Conservation (phyloP, 2,329 filamentous ascomycete species). For the Cladophialophora chaetospira region DNA sequence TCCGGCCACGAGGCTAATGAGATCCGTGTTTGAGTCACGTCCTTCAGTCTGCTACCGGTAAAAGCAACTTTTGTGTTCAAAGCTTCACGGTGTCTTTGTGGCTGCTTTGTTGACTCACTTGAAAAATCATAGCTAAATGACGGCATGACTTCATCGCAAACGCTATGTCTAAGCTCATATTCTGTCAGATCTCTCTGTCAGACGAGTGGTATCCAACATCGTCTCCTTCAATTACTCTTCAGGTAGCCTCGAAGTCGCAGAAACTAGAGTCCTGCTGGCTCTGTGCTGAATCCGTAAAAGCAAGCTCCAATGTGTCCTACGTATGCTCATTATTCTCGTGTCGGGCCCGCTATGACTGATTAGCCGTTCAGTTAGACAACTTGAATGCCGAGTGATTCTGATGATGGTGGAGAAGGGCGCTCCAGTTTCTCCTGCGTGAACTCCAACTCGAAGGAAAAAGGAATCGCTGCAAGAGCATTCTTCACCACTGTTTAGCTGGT, state of each 20-base stretch:
- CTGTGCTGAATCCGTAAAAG: too few relatives aligned
- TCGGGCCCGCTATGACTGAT: not conserved
- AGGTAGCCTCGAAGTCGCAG: too few relatives aligned
- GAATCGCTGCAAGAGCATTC: not conserved
- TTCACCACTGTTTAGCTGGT: not conserved
- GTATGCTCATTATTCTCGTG: not conserved
- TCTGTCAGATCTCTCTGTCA: too few relatives aligned
- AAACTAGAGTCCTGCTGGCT: too few relatives aligned
- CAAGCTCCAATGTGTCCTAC: too few relatives aligned
- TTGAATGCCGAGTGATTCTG: not conserved
- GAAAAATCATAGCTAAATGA: not conserved
- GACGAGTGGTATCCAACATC: too few relatives aligned
- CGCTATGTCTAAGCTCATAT: too few relatives aligned
- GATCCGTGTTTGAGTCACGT: conserved; percentile 14
- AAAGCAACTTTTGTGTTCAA: not conserved
- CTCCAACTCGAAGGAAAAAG: conserved; percentile 4
- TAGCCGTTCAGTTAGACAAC: not conserved
- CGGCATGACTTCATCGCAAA: too few relatives aligned
- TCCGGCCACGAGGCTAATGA: conserved; percentile 11
- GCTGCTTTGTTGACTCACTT: conserved; percentile 4
- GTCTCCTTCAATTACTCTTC: too few relatives aligned
- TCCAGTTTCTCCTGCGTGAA: not conserved
- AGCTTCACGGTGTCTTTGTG: not conserved
- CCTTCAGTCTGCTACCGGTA: conserved; percentile 3
- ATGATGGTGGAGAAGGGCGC: conserved; percentile 3